Conservation (phyloP, 176 grass and related monocot species). For the Oryza brachyantha region DNA sequence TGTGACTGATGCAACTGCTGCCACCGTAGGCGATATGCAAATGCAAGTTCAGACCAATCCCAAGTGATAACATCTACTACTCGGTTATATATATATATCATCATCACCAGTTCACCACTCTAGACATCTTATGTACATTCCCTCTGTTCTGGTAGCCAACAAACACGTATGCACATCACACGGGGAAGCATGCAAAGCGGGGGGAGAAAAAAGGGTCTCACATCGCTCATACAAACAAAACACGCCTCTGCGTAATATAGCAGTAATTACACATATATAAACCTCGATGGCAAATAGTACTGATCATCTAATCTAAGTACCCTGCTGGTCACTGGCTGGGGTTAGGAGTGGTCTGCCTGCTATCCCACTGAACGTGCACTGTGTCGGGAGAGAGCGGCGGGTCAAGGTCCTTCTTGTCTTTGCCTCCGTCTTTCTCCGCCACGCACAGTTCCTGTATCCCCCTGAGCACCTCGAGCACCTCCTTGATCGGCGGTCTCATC, state of each 20-base stretch:
- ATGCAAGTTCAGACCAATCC: not conserved
- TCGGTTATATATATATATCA: not conserved
- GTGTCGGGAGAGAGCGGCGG: constrained; percentile 52
- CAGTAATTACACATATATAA: not conserved
- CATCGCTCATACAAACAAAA: not conserved
- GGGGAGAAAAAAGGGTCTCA: not conserved
- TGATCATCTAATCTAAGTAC: constrained; percentile 8
- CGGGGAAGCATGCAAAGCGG: constrained; percentile 1
- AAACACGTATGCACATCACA: constrained; percentile 35
- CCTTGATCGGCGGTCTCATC: constrained; percentile 82
- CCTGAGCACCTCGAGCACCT: constrained; percentile 70
- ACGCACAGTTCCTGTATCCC: constrained; percentile 37
- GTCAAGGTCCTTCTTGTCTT: constrained; percentile 35
- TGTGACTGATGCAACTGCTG: not conserved
- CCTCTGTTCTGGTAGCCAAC: constrained; percentile 27
- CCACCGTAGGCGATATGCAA: not conserved
- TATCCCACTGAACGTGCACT: constrained; percentile 58
- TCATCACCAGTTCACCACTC: too few relatives aligned
- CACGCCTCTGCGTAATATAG: not conserved
- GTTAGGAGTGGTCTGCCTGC: constrained; percentile 65
- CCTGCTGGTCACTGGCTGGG: constrained; percentile 38
- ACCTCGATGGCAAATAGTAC: not conserved
- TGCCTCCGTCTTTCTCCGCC: constrained; percentile 28
- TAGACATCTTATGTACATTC: constrained; percentile 20
- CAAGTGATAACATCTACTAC: not conserved